A percentile compares a stretch with the other conserved stretches of the same genome.
Conservation (phyloP, 116 monocot species). For the Cymodocea nodosa region DNA sequence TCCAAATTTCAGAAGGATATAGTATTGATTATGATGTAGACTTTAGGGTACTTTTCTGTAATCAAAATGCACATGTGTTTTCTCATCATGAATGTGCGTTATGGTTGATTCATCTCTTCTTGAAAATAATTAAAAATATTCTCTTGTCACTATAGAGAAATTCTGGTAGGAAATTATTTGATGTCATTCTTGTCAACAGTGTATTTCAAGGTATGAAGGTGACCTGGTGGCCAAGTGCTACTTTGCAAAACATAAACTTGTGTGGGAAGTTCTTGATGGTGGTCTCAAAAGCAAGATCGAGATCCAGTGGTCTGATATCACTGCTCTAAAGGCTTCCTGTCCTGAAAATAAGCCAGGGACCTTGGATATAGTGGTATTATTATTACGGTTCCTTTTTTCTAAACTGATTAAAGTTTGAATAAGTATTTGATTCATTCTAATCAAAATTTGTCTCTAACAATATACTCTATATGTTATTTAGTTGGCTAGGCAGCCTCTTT, state of each 20-base stretch:
- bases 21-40: too few species aligned
- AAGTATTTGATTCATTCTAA: background rate
- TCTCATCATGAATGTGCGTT: too few species aligned
- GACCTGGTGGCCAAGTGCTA: slow-evolving; percentile 75
- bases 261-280: slow-evolving; percentile 71
- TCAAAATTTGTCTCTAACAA: background rate
- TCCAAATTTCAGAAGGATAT: too few species aligned
- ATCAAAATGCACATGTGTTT: too few species aligned
- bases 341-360: slow-evolving; percentile 36
- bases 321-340: slow-evolving; percentile 45
- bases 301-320: slow-evolving; percentile 75
- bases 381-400: background rate
- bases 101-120: too few species aligned
- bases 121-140: too few species aligned
- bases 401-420: too few species aligned
- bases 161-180: background rate
- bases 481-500: slow-evolving; percentile 76
- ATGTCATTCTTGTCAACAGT: slow-evolving; percentile 27
- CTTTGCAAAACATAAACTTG: slow-evolving; percentile 64
- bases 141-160: too few species aligned
- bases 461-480: slow-evolving; percentile 10
- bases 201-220: slow-evolving; percentile 71
- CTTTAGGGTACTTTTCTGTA: too few species aligned
- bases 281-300: slow-evolving; percentile 73
- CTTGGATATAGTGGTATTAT: slow-evolving; percentile 61